A percentile compares a stretch with the other conserved stretches of the same genome.
phyloP scores from a whole-genome alignment of 345 rosid genomes.

The Lepidium didymum region DNA sequence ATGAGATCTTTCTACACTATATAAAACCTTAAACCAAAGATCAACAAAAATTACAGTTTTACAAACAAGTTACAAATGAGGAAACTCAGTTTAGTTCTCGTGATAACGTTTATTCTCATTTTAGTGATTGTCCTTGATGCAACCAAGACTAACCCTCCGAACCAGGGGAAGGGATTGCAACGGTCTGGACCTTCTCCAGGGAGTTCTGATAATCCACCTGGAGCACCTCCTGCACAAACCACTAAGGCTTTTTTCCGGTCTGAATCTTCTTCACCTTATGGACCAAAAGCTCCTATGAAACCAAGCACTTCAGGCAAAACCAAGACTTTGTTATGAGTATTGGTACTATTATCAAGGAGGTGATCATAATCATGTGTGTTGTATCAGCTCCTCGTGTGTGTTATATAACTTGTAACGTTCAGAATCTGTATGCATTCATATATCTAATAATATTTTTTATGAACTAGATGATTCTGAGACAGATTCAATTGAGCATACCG shows the following conservation, averaged over 20 bases:
- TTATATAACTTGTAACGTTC: neutral
- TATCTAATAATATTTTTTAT: no score
- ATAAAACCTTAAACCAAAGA: neutral
- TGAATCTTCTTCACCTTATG: neutral
- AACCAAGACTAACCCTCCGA: neutral
- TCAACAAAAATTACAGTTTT: neutral
- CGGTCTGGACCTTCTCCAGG: constrained; percentile 7
- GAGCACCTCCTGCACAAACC: neutral
- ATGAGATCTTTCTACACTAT: neutral
- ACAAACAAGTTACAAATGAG: neutral
- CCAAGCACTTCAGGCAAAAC: neutral
- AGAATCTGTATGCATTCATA: neutral
- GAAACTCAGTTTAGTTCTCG: neutral
- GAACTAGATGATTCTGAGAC: neutral
- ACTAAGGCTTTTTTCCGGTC: neutral
- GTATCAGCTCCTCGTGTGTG: neutral
- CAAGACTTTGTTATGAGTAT: constrained; percentile 1
- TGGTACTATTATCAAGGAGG: neutral
- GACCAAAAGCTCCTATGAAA: neutral
- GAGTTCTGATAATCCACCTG: neutral
- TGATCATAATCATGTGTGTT: no score
- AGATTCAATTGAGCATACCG: neutral
- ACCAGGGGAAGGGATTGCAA: neutral
- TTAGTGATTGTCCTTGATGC: neutral
- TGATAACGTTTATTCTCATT: neutral